These are phyloP conservation scores for Cavenderia fasciculata DNA, from an alignment of 78 protist species.

Conservation along the genomic window DNA sequence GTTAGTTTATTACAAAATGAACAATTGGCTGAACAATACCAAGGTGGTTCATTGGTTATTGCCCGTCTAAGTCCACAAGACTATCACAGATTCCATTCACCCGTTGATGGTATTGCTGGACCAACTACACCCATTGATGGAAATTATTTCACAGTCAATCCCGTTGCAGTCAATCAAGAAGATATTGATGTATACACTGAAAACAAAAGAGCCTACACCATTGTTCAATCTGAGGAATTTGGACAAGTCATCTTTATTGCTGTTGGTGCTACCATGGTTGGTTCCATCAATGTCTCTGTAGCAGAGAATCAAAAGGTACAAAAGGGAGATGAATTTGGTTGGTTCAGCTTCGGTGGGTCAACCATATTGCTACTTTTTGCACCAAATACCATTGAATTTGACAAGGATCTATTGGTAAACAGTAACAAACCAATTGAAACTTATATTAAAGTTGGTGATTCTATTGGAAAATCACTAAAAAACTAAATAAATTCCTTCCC, in stretches of 20 bases:
- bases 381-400: constrained; percentile 68
- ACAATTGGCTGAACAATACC: constrained; percentile 32
- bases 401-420: constrained; percentile 79
- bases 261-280: constrained; percentile 91
- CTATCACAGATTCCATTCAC: constrained; percentile 89
- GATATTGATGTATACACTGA: constrained; percentile 80
- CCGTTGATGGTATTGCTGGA: constrained; percentile 74
- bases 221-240: constrained; percentile 64
- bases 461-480: too few species aligned
- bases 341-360: constrained; percentile 90
- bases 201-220: constrained; percentile 71
- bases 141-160: constrained; percentile 82
- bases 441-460: constrained; percentile 80
- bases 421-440: constrained; percentile 84
- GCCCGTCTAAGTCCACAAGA: constrained; percentile 90
- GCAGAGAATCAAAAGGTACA: constrained; percentile 49
- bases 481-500: too few species aligned
- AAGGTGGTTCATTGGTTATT: constrained; percentile 84
- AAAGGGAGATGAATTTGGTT: constrained; percentile 86
- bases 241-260: constrained; percentile 63
- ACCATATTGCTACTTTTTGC: constrained; percentile 79
- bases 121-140: constrained; percentile 64
- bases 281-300: constrained; percentile 75
- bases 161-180: constrained; percentile 84
- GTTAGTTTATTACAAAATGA: constrained; percentile 21